Percentiles rank a stretch among this genome's conserved stretches.
Evolutionary conservation across 345 rosid species (phyloP).

Genomic region (Ricinus communis): DNA sequence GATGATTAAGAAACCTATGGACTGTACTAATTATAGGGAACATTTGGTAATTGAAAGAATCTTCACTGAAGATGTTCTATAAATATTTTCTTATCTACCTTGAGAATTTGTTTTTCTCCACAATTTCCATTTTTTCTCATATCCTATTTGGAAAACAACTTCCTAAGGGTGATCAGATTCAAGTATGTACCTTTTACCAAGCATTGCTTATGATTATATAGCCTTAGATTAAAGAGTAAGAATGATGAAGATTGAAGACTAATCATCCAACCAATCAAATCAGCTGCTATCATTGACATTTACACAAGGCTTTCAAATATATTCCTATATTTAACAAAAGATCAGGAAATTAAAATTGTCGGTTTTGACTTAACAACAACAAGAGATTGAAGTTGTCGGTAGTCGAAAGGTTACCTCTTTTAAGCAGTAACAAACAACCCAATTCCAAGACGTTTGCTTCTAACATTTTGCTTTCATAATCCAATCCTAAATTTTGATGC

Average conservation of each 20-base stretch:
- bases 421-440: too few relatives aligned
- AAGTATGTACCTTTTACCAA: neutral
- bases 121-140: neutral
- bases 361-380: too few relatives aligned
- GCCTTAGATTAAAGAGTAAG: neutral
- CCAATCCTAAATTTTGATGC: neutral
- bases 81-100: too few relatives aligned
- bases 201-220: neutral
- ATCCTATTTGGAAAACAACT: neutral
- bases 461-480: conserved; percentile 3
- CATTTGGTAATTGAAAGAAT: neutral
- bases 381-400: neutral
- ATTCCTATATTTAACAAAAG: too few relatives aligned
- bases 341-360: too few relatives aligned
- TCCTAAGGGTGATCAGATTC: neutral
- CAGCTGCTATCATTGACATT: neutral
- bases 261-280: conserved; percentile 6
- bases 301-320: neutral
- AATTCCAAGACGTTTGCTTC: too few relatives aligned
- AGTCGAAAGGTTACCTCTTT: neutral
- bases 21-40: neutral
- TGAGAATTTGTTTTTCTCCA: neutral
- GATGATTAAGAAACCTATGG: neutral
- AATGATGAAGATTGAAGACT: neutral
- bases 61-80: neutral